These are phyloP conservation scores for Talaromyces atroroseus DNA, from an alignment of 2,329 filamentous ascomycete genomes.

Conservation along the genomic window DNA sequence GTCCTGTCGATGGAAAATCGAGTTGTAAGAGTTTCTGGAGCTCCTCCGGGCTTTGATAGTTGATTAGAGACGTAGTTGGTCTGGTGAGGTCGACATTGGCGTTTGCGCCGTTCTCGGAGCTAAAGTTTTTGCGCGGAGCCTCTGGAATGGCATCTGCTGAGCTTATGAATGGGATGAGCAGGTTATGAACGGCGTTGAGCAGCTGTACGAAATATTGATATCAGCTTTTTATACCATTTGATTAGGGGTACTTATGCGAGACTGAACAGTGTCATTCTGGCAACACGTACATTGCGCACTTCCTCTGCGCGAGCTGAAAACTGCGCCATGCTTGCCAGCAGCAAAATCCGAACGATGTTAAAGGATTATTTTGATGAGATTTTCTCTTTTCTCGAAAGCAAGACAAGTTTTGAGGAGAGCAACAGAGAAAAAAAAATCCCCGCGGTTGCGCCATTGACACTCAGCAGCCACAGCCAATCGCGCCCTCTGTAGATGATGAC, in stretches of 20 bases:
- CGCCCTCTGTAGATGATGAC: background rate
- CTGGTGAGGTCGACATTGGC: conserved; percentile 49
- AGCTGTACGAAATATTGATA: conserved; percentile 23
- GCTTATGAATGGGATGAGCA: conserved; percentile 42
- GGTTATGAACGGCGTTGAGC: conserved; percentile 37
- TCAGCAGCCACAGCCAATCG: conserved; percentile 1
- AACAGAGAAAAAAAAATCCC: conserved; percentile 9
- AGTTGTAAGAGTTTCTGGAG: conserved; percentile 51
- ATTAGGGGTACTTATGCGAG: background rate
- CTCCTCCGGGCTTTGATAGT: conserved; percentile 55
- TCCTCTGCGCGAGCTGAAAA: conserved; percentile 32
- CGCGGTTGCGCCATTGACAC: conserved; percentile 13
- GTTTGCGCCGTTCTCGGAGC: conserved; percentile 39
- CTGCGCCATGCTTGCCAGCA: conserved; percentile 6
- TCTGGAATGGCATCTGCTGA: conserved; percentile 29
- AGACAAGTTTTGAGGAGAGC: background rate
- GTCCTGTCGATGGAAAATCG: conserved; percentile 51
- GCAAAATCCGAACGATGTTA: background rate
- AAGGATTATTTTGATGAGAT: background rate
- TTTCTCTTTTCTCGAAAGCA: background rate
- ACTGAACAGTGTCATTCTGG: background rate
- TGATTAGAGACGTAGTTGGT: conserved; percentile 57
- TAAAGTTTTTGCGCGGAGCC: conserved; percentile 17
- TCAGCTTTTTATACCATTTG: background rate
- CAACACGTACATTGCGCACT: conserved; percentile 36